These are phyloP conservation scores for Anisodus tanguticus DNA, from an alignment of 257 asterid species.

Conservation along the genomic window DNA sequence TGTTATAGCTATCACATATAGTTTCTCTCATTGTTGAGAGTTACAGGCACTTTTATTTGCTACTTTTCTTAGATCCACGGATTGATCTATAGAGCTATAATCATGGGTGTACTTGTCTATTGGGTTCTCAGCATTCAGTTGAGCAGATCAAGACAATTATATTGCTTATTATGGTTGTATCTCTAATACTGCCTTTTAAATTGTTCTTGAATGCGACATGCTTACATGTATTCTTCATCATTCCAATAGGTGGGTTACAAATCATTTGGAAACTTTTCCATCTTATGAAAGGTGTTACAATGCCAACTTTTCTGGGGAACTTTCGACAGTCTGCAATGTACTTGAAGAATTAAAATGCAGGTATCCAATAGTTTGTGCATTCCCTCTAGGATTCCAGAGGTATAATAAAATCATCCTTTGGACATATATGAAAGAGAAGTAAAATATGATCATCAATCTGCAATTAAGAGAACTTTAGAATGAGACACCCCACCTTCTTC, in stretches of 20 bases:
- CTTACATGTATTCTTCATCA: constrained; percentile 15
- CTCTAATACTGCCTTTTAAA: not conserved
- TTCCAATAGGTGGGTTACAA: constrained; percentile 70
- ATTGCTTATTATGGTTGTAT: not conserved
- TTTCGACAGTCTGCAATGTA: constrained; percentile 70
- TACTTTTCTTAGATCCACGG: not conserved
- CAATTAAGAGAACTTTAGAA: constrained; percentile 74
- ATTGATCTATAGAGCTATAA: not conserved
- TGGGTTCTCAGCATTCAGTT: not conserved
- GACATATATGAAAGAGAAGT: constrained; percentile 85
- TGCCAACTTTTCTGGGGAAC: constrained; percentile 63
- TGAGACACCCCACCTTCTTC: constrained; percentile 83
- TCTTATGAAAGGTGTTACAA: constrained; percentile 84
- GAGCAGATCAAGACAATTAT: not conserved
- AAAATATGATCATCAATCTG: constrained; percentile 84
- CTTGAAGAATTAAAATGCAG: constrained; percentile 84
- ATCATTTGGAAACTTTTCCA: constrained; percentile 90
- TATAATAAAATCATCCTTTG: constrained; percentile 32
- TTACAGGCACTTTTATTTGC: not conserved
- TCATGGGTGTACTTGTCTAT: not conserved
- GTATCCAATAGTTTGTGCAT: constrained; percentile 41
- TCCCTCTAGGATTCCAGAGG: constrained; percentile 28
- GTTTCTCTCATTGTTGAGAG: not conserved
- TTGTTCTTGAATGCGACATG: not conserved
- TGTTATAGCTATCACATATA: not conserved